Evolutionary conservation across 2,329 filamentous ascomycete species (phyloP).

Genomic region (Cladosporium sphaerospermum): DNA sequence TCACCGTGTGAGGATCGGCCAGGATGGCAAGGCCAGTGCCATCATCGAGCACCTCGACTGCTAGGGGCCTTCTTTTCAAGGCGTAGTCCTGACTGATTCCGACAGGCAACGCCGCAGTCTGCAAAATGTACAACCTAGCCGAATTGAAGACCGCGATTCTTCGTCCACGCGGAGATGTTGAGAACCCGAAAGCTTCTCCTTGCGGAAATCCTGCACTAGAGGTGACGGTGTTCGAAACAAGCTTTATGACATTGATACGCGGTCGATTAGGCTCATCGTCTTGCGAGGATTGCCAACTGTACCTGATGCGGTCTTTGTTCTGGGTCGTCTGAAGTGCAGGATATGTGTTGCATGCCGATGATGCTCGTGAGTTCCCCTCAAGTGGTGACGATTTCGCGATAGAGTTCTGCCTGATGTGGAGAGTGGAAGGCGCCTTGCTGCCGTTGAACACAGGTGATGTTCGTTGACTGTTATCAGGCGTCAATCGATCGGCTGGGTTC

Average conservation of each 20-base stretch:
- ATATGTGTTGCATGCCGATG: slow-evolving; percentile 4
- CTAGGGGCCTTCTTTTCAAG: slow-evolving; percentile 66
- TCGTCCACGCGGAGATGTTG: slow-evolving; percentile 67
- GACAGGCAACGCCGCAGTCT: slow-evolving; percentile 55
- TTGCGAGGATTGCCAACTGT: slow-evolving; percentile 33
- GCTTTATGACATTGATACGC: slow-evolving; percentile 54
- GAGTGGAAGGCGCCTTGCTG: neutral
- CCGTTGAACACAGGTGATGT: neutral
- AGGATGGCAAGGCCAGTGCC: slow-evolving; percentile 69
- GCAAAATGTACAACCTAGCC: slow-evolving; percentile 73
- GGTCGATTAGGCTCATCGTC: slow-evolving; percentile 33
- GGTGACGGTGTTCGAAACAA: slow-evolving; percentile 78
- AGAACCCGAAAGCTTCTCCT: slow-evolving; percentile 74
- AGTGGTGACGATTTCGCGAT: slow-evolving; percentile 2
- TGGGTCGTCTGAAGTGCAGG: slow-evolving; percentile 24
- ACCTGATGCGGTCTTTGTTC: slow-evolving; percentile 29
- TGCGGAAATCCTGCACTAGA: slow-evolving; percentile 63
- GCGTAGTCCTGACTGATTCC: slow-evolving; percentile 67
- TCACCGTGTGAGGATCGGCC: slow-evolving; percentile 74
- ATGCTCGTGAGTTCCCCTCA: neutral
- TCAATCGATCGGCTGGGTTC: neutral
- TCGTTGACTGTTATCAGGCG: neutral
- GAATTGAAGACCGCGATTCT: slow-evolving; percentile 77
- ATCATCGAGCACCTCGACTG: slow-evolving; percentile 72
- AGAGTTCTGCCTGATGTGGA: neutral